Conservation (phyloP, 2,329 filamentous ascomycete genomes). For the Mycosphaerelloides madeirae region DNA sequence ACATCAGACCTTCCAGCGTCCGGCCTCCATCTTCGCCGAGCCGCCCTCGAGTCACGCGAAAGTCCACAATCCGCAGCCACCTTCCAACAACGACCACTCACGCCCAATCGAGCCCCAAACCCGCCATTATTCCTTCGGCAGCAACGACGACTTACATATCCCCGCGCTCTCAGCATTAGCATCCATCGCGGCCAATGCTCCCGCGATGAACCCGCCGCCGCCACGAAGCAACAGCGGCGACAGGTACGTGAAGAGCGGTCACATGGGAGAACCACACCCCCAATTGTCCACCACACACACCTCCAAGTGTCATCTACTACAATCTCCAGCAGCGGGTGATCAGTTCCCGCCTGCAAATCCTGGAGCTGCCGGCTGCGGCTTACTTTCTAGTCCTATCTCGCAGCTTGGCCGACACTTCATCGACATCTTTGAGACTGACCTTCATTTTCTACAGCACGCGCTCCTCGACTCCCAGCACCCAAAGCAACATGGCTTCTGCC, state of each 20-base stretch:
- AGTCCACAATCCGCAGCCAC: not conserved
- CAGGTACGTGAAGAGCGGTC: constrained; percentile 17
- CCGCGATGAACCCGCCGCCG: constrained; percentile 13
- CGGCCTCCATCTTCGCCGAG: constrained; percentile 19
- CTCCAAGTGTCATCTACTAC: not conserved
- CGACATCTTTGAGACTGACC: no score
- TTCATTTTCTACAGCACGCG: constrained; percentile 18
- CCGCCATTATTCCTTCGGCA: constrained; percentile 11
- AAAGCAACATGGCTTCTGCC: constrained; percentile 37
- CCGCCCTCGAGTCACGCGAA: constrained; percentile 7
- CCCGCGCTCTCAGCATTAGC: constrained; percentile 21
- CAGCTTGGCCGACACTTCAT: not conserved
- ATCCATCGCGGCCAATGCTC: constrained; percentile 22
- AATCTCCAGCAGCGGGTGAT: no score
- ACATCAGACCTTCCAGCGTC: constrained; percentile 18
- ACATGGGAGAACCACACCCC: not conserved
- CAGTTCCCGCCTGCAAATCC: no score
- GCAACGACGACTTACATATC: not conserved
- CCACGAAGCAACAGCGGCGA: constrained; percentile 7
- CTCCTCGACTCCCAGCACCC: constrained; percentile 24
- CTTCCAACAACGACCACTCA: constrained; percentile 9
- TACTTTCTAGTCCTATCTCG: not conserved
- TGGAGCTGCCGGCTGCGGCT: no score
- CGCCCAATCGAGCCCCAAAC: not conserved
- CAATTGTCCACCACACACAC: not conserved